Evolutionary conservation across 148 eudicot species (phyloP), one percentile per base, ranked within the genome.

Genomic region (Beta vulgaris): DNA sequence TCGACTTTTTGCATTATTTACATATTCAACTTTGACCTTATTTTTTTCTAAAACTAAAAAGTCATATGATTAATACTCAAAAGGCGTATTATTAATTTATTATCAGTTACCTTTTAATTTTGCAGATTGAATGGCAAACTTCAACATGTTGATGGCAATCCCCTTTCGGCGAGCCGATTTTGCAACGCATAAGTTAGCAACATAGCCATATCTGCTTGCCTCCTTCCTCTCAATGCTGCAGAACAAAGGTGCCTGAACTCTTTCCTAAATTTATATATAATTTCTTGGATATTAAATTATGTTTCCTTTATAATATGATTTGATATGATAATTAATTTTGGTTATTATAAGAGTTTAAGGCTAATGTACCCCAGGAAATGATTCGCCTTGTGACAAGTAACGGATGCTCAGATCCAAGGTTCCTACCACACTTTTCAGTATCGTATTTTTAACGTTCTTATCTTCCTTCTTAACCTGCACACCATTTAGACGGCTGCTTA

Each of bases 111-210:
- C 97, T 37, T 85, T 66, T 2, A 69, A 73, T 83, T 86, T 85
- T 61, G 97, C 97, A 46, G 84, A 82, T 59, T 79, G 55, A 23
- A 91, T 73, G 26, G 98, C 95, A 53, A 88, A 87, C 67, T 55
- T 77, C 85, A 93, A 48, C 98, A 93, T 93, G 84, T 82, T 91
- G 49, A 61, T 81, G 64, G 91, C 98, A 68, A 93, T 86, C 23
- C 98, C 93, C 72, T 84, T 86, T 46, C 97, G 88, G 0, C 97
- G 91, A 14, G 95, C 88, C 42, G 90, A 81, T 79, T 87, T 93
- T 3, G 97, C 79, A 51, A 93, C 97, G 36, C 98, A 91, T 65
- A 93, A 62, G 75, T 89, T 88, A 61, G 90, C 74, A 34, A 93
- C 71, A 73, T 91, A 90, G 16, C 90, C 90, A 39, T 90, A 88